Conservation (phyloP, 2,329 filamentous ascomycete species). For the Paecilomyces variotii region DNA sequence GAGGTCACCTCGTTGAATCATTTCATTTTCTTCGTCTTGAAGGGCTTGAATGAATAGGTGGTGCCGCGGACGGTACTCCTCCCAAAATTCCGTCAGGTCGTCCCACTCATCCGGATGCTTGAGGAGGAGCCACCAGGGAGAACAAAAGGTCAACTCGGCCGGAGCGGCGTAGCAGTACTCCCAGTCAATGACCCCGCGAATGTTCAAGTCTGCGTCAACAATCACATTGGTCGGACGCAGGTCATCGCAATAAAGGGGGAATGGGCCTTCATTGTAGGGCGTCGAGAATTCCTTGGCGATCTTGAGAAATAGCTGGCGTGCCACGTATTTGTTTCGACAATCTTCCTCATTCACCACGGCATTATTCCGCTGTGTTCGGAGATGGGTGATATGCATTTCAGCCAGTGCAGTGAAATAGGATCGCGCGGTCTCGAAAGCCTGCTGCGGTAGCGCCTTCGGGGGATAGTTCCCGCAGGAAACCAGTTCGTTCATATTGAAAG, state of each 20-base stretch:
- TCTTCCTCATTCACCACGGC: conserved; percentile 14
- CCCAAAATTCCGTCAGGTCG: conserved; percentile 16
- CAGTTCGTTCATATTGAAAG: conserved; percentile 19
- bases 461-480: conserved; percentile 15
- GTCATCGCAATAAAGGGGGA: conserved; percentile 21
- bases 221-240: conserved; percentile 19
- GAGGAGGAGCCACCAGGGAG: conserved; percentile 20
- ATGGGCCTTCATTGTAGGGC: conserved; percentile 15
- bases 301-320: conserved; percentile 16
- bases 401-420: conserved; percentile 20
- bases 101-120: conserved; percentile 18
- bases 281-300: conserved; percentile 10
- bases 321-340: conserved; percentile 19
- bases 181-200: conserved; percentile 19
- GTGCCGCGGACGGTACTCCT: conserved; percentile 14
- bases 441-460: conserved; percentile 7
- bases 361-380: conserved; percentile 19
- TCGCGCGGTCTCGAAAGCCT: conserved; percentile 12
- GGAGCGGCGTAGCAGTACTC: conserved; percentile 21
- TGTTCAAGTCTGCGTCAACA: conserved; percentile 12
- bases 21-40: conserved; percentile 13
- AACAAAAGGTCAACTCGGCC: too few species aligned
- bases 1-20: conserved; percentile 10
- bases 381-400: conserved; percentile 17
- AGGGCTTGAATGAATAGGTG: conserved; percentile 18